phyloP scores from a whole-genome alignment of 495 filamentous ascomycete species.

The Tetracladium setigerum region DNA sequence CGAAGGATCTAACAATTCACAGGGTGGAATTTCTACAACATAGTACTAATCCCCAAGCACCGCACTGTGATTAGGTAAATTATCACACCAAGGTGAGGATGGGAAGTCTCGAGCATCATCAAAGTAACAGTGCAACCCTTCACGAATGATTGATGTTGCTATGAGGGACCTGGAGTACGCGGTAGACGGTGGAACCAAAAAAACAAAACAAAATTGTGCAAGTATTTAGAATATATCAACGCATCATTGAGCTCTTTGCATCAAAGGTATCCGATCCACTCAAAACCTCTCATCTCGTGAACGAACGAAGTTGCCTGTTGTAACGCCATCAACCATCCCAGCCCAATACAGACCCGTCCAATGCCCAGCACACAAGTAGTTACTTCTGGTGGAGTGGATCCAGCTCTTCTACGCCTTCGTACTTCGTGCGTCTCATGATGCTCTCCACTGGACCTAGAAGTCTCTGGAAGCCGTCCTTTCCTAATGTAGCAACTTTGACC shows the following conservation, averaged over 20 bases:
- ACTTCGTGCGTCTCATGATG: constrained; percentile 78
- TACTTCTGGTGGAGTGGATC: constrained; percentile 38
- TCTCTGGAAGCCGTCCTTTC: constrained; percentile 91
- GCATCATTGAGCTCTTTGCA: constrained; percentile 7
- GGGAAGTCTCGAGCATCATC: no score
- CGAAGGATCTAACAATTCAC: no score
- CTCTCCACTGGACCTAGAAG: constrained; percentile 87
- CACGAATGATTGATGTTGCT: no score
- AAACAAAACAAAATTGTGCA: no score
- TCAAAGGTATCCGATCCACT: constrained; percentile 21
- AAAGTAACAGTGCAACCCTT: no score
- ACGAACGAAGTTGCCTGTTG: constrained; percentile 19
- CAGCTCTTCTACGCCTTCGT: constrained; percentile 45
- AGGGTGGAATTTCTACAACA: no score
- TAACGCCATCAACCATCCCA: constrained; percentile 11
- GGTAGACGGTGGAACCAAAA: background rate
- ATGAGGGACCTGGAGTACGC: background rate
- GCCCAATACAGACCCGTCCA: no score
- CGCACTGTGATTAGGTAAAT: no score
- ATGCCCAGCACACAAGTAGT: background rate
- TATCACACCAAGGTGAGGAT: no score
- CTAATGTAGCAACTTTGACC: constrained; percentile 90
- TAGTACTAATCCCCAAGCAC: no score
- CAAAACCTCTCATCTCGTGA: constrained; percentile 16
- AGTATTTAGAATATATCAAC: no score